Base-by-base conservation (phyloP, 768 basidiomycete genomes). In the Melanogaster broomeanus region DNA sequence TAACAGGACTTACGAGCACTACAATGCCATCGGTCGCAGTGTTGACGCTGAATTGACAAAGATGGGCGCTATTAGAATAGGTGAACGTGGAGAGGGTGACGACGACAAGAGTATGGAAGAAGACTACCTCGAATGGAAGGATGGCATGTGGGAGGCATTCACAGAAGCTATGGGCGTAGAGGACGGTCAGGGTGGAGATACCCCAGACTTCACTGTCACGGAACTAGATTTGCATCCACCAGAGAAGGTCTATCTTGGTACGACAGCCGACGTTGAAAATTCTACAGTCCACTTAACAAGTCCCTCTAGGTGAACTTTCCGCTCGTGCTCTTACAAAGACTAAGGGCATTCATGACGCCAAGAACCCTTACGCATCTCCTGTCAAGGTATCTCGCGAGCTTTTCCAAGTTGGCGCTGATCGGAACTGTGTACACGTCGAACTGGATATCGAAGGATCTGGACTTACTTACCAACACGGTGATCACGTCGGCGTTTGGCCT, bases 71-170 rank as follows among this genome's bases (percentile, higher is more conserved):
- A 68, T 76, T 48, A 84, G 93, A 46, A 89, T 98, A 31, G 94
- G 94, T 38, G 86, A 88, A 66, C 79, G 88, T 34, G 96, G 96
- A 10, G 95, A 98, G 71, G 96, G 96, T 57, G 97, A 99, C 64
- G 96, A 99, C 65, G 97, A 99, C 72, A 97, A 97, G 78, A 93
- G 90, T 66, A 98, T 99, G 95, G 96, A 99, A 69, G 96, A 99
- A 74, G 96, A 99, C 70, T 99, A 98, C 68, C 82, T 99, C 12
- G 94, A 92, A 62, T 99, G 96, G 96, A 99, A 98, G 71, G 96
- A 99, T 64, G 81, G 79, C 60, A 95, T 98, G 94, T 98, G 94
- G 90, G 86, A 88, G 16, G 84, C 85, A 5, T 91, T 98, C 54
- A 79, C 93, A n/a, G 68, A 77, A 49, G 81, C 81, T 19, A 81